Percentiles rank a stretch among this genome's conserved stretches.
Conservation (phyloP, 1,284 basidiomycete genomes). For the Psilocybe mexicana region DNA sequence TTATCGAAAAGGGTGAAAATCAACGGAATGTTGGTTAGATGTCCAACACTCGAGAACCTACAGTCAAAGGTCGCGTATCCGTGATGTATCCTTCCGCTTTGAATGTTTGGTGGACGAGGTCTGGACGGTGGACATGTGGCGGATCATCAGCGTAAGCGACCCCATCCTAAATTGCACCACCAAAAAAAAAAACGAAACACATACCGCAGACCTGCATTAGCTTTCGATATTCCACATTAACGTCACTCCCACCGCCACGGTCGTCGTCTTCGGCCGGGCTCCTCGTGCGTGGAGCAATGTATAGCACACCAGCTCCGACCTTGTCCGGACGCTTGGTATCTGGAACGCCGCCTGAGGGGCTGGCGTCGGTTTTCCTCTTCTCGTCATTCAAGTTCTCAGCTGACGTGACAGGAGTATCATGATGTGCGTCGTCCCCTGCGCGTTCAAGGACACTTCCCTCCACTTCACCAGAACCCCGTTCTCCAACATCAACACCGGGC, state of each 20-base stretch:
- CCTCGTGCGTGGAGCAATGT: conserved; percentile 43
- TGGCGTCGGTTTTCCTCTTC: background rate
- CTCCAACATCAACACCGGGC: too few species aligned
- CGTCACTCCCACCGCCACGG: background rate
- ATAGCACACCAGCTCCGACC: conserved; percentile 54
- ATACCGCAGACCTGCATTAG: conserved; percentile 41
- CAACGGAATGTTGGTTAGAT: too few species aligned
- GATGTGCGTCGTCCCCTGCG: too few species aligned
- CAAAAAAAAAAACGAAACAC: conserved; percentile 17
- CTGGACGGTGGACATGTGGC: conserved; percentile 24
- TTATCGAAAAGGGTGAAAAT: too few species aligned
- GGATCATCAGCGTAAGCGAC: too few species aligned
- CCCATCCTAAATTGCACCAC: too few species aligned
- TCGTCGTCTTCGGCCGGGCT: too few species aligned
- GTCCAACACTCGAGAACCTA: too few species aligned
- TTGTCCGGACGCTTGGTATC: background rate
- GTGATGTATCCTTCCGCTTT: conserved; percentile 48
- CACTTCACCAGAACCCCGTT: too few species aligned
- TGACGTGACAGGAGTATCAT: too few species aligned
- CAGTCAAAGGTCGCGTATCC: conserved; percentile 62
- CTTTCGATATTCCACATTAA: conserved; percentile 21
- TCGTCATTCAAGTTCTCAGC: too few species aligned
- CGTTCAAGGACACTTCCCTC: too few species aligned
- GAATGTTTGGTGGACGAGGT: conserved; percentile 50
- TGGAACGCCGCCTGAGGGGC: conserved; percentile 22